These are phyloP conservation scores for Carex sylvatica DNA, from an alignment of 202 grass and related monocot genomes.

Conservation along the genomic window DNA sequence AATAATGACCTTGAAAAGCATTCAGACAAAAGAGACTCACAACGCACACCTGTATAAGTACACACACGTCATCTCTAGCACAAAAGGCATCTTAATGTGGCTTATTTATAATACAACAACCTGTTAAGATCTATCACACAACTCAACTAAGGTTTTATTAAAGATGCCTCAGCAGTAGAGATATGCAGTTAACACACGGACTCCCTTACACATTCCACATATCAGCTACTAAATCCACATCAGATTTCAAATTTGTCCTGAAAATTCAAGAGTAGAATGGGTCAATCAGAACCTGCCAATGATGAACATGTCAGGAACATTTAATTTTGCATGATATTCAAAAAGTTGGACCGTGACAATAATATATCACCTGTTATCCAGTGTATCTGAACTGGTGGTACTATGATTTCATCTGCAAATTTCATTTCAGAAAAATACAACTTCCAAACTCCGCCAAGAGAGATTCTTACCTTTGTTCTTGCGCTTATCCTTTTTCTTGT, in stretches of 20 bases:
- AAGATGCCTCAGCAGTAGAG: slow-evolving; percentile 62
- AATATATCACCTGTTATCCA: slow-evolving; percentile 26
- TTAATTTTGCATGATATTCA: not conserved
- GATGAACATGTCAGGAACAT: not conserved
- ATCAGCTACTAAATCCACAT: slow-evolving; percentile 37
- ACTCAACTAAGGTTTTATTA: slow-evolving; percentile 17
- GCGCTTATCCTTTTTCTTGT: slow-evolving; percentile 68
- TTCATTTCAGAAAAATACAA: slow-evolving; percentile 10
- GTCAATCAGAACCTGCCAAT: slow-evolving; percentile 32
- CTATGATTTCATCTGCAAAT: slow-evolving; percentile 31
- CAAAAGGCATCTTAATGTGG: slow-evolving; percentile 5
- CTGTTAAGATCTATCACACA: slow-evolving; percentile 10
- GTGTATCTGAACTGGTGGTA: slow-evolving; percentile 22
- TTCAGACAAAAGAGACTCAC: not conserved
- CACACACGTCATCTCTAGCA: not conserved
- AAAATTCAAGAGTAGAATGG: not conserved
- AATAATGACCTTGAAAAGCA: not conserved
- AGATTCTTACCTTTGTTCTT: slow-evolving; percentile 51
- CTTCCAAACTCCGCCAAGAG: not conserved
- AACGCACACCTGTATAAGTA: not conserved
- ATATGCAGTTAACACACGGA: slow-evolving; percentile 66
- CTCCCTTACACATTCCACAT: slow-evolving; percentile 59
- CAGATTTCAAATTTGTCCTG: slow-evolving; percentile 24
- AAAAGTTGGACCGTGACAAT: not conserved
- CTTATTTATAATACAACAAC: slow-evolving; percentile 72